Evolutionary conservation across 1,284 basidiomycete genomes (phyloP).

Genomic region (Ceratobasidium sp.): DNA sequence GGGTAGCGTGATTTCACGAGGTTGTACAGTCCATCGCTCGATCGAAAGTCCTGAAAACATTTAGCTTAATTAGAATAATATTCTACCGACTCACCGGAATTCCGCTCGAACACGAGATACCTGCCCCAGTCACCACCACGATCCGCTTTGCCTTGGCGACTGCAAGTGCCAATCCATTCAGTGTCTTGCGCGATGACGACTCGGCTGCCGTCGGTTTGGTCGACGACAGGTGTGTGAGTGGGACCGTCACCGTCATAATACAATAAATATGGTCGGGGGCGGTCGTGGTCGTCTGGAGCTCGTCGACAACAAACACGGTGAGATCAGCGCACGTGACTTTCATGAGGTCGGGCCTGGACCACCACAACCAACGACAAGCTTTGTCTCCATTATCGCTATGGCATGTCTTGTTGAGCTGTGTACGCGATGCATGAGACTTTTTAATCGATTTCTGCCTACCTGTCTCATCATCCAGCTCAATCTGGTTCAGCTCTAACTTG

Average conservation of each 20-base stretch:
- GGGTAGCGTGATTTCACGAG: conserved; percentile 87
- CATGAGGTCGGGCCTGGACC: background rate
- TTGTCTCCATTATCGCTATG: no score
- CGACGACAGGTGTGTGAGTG: conserved; percentile 23
- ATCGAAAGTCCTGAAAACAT: conserved; percentile 79
- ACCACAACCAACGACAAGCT: background rate
- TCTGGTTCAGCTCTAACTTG: no score
- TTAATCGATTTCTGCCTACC: no score
- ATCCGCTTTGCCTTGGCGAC: conserved; percentile 85
- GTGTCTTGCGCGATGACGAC: conserved; percentile 46
- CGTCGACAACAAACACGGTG: conserved; percentile 24
- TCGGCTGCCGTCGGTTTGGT: conserved; percentile 32
- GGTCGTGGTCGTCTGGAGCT: no score
- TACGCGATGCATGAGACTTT: no score
- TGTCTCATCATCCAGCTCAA: no score
- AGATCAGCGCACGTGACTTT: conserved; percentile 23
- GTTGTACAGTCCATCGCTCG: conserved; percentile 84
- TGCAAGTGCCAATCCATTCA: conserved; percentile 71
- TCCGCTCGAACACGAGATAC: conserved; percentile 90
- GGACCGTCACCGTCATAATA: conserved; percentile 28
- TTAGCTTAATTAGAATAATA: conserved; percentile 1
- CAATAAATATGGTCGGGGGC: background rate
- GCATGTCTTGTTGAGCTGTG: no score
- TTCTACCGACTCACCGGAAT: conserved; percentile 72
- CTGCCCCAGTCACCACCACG: conserved; percentile 87